phyloP scores from a whole-genome alignment of 2,329 filamentous ascomycete genomes.

The Claviceps lovelessii region DNA sequence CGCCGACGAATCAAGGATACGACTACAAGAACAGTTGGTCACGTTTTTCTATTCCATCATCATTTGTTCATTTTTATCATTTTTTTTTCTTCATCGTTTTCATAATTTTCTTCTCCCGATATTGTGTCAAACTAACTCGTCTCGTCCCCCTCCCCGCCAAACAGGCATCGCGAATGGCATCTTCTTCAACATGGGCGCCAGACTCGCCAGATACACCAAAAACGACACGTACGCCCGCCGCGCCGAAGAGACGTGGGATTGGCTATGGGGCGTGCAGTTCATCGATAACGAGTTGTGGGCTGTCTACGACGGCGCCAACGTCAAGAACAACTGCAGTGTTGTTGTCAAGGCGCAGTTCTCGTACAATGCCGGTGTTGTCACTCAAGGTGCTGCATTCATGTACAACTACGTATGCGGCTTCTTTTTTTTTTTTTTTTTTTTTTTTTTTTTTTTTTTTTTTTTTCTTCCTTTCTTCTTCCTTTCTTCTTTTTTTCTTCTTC shows the following conservation, averaged over 20 bases:
- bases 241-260: conserved; percentile 48
- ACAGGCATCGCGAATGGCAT: conserved; percentile 47
- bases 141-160: no score
- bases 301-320: conserved; percentile 49
- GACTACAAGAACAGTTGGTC: conserved; percentile 50
- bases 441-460: no score
- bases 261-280: conserved; percentile 30
- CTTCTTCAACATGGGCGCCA: conserved; percentile 52
- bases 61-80: background rate
- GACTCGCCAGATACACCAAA: conserved; percentile 55
- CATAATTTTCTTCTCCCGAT: background rate
- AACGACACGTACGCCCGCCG: conserved; percentile 50
- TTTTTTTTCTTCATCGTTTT: background rate
- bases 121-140: background rate
- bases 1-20: conserved; percentile 56
- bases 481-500: no score
- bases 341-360: conserved; percentile 50
- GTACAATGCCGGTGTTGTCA: conserved; percentile 48
- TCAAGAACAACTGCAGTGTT: conserved; percentile 42
- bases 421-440: no score
- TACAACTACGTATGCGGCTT: conserved; percentile 47
- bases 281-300: conserved; percentile 45
- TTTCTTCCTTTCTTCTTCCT: no score
- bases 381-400: conserved; percentile 52
- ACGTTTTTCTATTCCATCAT: background rate